Evolutionary conservation across 1,139 yeast species (phyloP), one percentile per base, ranked within the genome.

Genomic region (Pneumocystis carinii): DNA sequence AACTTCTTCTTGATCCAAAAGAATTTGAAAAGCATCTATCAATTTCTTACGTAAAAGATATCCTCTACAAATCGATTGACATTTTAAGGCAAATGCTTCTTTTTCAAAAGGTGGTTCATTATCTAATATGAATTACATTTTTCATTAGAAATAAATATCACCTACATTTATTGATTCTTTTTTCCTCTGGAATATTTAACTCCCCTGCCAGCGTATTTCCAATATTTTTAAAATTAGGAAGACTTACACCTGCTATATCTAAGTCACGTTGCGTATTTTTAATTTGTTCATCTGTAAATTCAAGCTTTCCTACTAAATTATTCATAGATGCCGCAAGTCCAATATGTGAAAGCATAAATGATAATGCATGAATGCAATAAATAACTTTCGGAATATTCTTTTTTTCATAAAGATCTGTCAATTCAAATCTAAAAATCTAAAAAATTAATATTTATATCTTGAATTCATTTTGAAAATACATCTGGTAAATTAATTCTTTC

Each of bases 301-400:
- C 79, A 7, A 84, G 71, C 66, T 78, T 75, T 1, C 88, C 92
- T 8, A 85, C 86, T 64, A 86, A 75, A 66, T 82, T 81, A 48
- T 80, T 81, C 69, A 92, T 81, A 10, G 78, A 75, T 0, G 94
- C 90, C 27, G 85, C 84, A 29, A 77, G 74, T 65, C 77, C 72
- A 76, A 75, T 77, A 77, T 76, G 71, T 73, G 82, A 82, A 69
- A 85, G 79, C 75, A 83, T 84, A 73, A 81, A 87, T 59, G 92
- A 85, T 69, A 92, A 77, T 1, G 97, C 96, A 75, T 92, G 97
- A 58, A 92, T 77, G 70, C 97, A 90, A 72, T 90, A 90, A 74
- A 94, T 87, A 29, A 94, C 97, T 71, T 89, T 90, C 27, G 98
- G 97, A 29, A 90, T 82, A 70, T 92, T 88, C 70, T 90, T 90